Evolutionary conservation across 169 alveolate species (phyloP), one percentile per base, ranked within the genome.

Genomic region (Babesia ovata): DNA sequence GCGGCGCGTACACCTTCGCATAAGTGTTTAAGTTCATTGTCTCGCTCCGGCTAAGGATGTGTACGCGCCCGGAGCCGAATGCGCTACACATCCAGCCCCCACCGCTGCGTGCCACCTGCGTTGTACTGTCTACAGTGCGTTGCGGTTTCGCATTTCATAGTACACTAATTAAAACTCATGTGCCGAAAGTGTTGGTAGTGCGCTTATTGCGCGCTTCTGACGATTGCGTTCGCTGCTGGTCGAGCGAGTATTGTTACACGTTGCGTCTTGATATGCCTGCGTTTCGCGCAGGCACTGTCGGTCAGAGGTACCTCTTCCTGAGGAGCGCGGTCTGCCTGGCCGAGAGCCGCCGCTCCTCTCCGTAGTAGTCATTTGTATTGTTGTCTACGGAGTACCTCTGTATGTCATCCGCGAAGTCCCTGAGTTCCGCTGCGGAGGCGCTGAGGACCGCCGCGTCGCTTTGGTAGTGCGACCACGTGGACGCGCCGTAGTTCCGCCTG

Each of bases 321-420:
- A 78, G 49, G 3, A 70, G 58, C 24, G 67, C 70, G 11, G 75
- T 48, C 53, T 74, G 66, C 48, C 87, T 67, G 21, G 79, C 48
- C 21, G 87, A 69, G 26, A 61, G 58, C 28, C 87, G 8, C 16
- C 87, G 61, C 45, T 78, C 82, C 17, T 78, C 82, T 0, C 87
- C 87, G 60, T 45, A 69, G 56, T 65, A 53, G 54, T 63, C 62
- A 16, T 62, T 29, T 36, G 56, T 67, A 17, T 24, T 50, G 61
- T 28, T 59, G 62, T 81, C 88, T 16, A 81, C 50, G 17, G 88
- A 81, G 26, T 69, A 81, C 49, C 66, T 67, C 24, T 81, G 88
- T 46, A 81, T 66, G 33, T 61, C 66, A 13, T 81, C 88, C 29
- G 56, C 70, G 61, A 81, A 81, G 22, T 59, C 59, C 63, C 54